phyloP scores from a whole-genome alignment of 2,329 filamentous ascomycete genomes.

The Capronia epimyces region DNA sequence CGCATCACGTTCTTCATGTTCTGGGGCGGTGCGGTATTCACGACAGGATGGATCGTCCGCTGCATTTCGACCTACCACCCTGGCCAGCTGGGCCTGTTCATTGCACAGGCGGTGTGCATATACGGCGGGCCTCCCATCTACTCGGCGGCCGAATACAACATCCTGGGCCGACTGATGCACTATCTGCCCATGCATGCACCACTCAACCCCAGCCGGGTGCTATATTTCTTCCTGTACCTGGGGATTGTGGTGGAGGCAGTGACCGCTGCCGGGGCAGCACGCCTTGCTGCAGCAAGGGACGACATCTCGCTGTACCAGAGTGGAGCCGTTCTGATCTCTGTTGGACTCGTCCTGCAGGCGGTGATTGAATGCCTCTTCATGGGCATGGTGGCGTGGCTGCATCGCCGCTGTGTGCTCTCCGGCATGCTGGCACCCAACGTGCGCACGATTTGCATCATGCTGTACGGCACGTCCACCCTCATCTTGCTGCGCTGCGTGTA shows the following conservation, averaged over 20 bases:
- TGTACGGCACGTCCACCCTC: conserved; percentile 36
- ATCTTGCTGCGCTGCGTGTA: conserved; percentile 36
- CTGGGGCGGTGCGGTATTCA: conserved; percentile 36
- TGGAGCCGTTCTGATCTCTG: conserved; percentile 31
- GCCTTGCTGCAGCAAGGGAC: conserved; percentile 24
- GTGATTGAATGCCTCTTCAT: conserved; percentile 33
- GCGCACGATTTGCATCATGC: conserved; percentile 32
- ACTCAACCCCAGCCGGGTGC: conserved; percentile 35
- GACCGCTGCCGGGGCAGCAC: conserved; percentile 33
- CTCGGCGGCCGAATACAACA: conserved; percentile 36
- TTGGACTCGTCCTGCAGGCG: conserved; percentile 33
- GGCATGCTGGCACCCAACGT: conserved; percentile 32
- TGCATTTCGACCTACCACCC: conserved; percentile 31
- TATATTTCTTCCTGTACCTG: conserved; percentile 36
- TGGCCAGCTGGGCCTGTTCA: conserved; percentile 32
- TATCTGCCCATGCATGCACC: conserved; percentile 39
- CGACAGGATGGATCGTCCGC: conserved; percentile 36
- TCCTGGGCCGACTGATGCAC: conserved; percentile 36
- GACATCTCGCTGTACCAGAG: conserved; percentile 24
- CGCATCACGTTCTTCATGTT: conserved; percentile 36
- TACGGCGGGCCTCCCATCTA: conserved; percentile 36
- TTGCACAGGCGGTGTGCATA: conserved; percentile 35
- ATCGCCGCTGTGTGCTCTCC: conserved; percentile 30
- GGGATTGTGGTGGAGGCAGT: conserved; percentile 35
- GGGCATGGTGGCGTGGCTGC: conserved; percentile 29